Base-by-base conservation (phyloP, 805 yeast species). In the Tetrapisispora arboricola region DNA sequence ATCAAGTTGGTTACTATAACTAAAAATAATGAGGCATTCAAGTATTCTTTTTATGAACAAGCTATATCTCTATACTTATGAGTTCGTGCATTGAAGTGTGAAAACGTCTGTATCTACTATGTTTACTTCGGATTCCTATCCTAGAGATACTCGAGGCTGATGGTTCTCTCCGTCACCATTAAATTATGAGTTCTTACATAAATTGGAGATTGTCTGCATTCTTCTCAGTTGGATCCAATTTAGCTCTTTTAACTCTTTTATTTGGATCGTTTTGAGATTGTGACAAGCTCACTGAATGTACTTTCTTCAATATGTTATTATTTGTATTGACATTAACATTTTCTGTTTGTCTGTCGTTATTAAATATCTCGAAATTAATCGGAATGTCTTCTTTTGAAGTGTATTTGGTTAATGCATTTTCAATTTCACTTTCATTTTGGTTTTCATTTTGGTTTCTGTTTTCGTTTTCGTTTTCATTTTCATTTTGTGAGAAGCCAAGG, bases 231-330 rank as follows among this genome's bases (percentile, higher is more conserved):
- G 49, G 53, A 41, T 58, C 60, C 18, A 60, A 44, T 45, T 49
- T 55, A 20, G 64, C 64, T 26, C 64, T 53, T 37, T 58, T 60
- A 15, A 55, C 47, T 36, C 50, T 56, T 36, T 49, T 53, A 15
- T 48, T 38, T 8, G 59, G 59, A 20, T 53, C 57, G 10, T 17
- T 46, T 34, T 49, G 54, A 6, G 56, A 48, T 36, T 55, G 60
- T 12, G 58, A 50, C 17, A 55, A 41, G 27, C 55, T 49, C 15
- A 54, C 53, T 9, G 59, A 55, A 32, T 49, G 57, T 2, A 52
- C 53, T 12, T 55, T 41, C 36, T 55, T 55, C 32, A 50, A 41
- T 4, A 46, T 41, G n/a, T 44, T 49, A 19, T 11, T 27, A 19
- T 35, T 34, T 8, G 26, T n/a, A n/a, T n/a, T n/a, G n/a, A n/a